Percentiles rank a stretch among this genome's conserved stretches.
Evolutionary conservation across 768 basidiomycete genomes (phyloP).

Genomic region (Gymnopilus dilepis): DNA sequence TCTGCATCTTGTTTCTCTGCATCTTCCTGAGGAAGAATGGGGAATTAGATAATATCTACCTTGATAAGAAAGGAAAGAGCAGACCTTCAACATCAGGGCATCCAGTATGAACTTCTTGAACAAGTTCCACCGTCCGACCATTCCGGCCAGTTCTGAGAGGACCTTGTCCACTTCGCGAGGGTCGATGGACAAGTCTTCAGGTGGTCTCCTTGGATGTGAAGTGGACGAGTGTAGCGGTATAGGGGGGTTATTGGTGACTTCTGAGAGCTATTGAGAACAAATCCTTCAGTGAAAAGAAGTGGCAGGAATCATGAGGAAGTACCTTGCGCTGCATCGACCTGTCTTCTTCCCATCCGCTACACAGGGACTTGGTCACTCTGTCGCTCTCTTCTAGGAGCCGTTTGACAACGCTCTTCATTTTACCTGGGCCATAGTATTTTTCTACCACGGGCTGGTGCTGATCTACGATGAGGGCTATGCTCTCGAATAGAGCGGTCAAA

Average conservation of each 20-base stretch:
- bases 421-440: conserved; percentile 93
- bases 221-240: conserved; percentile 36
- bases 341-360: conserved; percentile 93
- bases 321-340: conserved; percentile 83
- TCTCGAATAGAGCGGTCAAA: conserved; percentile 92
- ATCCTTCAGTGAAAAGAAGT: background rate
- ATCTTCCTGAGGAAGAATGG: conserved; percentile 17
- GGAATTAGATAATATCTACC: background rate
- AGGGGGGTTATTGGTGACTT: conserved; percentile 49
- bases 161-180: conserved; percentile 91
- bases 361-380: conserved; percentile 72
- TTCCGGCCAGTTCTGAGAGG: conserved; percentile 85
- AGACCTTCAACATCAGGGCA: conserved; percentile 69
- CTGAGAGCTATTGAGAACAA: conserved; percentile 44
- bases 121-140: conserved; percentile 91
- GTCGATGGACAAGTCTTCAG: conserved; percentile 69
- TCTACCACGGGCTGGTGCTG: conserved; percentile 98
- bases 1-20: background rate
- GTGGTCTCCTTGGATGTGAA: conserved; percentile 32
- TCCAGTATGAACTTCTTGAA: conserved; percentile 88
- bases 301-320: conserved; percentile 4
- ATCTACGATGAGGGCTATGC: conserved; percentile 93
- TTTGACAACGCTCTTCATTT: conserved; percentile 81
- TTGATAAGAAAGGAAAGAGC: conserved; percentile 15
- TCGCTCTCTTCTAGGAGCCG: conserved; percentile 87